These are phyloP conservation scores for Sarocladium kiliense DNA, from an alignment of 2,329 filamentous ascomycete genomes.

Conservation along the genomic window DNA sequence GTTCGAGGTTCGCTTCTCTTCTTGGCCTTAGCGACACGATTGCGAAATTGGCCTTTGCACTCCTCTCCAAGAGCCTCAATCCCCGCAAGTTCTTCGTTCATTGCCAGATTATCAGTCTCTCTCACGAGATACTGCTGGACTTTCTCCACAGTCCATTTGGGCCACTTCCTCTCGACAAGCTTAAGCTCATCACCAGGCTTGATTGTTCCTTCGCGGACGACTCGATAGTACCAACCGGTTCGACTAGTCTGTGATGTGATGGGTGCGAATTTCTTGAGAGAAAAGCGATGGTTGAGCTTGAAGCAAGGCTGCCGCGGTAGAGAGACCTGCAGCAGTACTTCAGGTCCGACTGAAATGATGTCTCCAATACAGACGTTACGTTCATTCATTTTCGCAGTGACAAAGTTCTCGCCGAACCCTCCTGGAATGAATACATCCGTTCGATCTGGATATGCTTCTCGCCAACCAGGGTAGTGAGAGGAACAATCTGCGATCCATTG, in stretches of 20 bases:
- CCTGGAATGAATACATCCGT: conserved; percentile 49
- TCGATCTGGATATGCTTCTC: conserved; percentile 43
- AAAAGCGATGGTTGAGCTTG: conserved; percentile 65
- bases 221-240: conserved; percentile 63
- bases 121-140: conserved; percentile 59
- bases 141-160: conserved; percentile 57
- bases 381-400: conserved; percentile 54
- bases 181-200: conserved; percentile 50
- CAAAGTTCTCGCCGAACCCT: conserved; percentile 62
- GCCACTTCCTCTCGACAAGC: conserved; percentile 49
- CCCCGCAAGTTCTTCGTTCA: conserved; percentile 46
- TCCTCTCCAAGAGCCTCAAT: conserved; percentile 47
- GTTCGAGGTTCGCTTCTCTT: conserved; percentile 21
- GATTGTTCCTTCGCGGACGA: conserved; percentile 50
- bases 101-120: conserved; percentile 42
- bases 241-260: conserved; percentile 50
- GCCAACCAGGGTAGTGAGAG: conserved; percentile 53
- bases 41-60: conserved; percentile 41
- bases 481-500: conserved; percentile 44
- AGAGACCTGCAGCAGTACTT: conserved; percentile 52
- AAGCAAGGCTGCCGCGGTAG: conserved; percentile 61
- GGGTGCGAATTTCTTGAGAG: conserved; percentile 56
- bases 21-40: conserved; percentile 43
- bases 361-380: conserved; percentile 62
- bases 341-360: conserved; percentile 44